Conservation (phyloP, 768 basidiomycete genomes). For the Psilocybe cyanescens region DNA sequence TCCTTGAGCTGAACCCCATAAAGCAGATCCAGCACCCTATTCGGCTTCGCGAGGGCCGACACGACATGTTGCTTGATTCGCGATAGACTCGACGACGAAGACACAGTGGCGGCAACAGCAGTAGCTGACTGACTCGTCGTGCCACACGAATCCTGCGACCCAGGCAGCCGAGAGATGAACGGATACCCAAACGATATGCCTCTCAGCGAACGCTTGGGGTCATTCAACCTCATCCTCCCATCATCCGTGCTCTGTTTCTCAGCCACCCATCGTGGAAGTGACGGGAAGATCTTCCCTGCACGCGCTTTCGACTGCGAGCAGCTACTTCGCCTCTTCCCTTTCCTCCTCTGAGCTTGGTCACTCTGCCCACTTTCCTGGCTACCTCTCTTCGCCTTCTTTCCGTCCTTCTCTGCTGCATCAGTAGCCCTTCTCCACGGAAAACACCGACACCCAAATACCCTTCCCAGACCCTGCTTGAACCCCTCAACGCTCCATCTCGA, state of each 20-base stretch:
- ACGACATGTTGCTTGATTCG: conserved; percentile 21
- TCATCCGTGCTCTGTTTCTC: conserved; percentile 48
- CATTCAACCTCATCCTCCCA: conserved; percentile 45
- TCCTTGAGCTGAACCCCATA: conserved; percentile 47
- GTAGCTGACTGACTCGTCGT: neutral
- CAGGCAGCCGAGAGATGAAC: conserved; percentile 54
- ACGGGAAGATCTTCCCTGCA: conserved; percentile 30
- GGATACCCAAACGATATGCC: conserved; percentile 62
- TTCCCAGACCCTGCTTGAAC: conserved; percentile 9
- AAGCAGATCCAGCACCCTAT: conserved; percentile 45
- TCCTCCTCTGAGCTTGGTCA: conserved; percentile 17
- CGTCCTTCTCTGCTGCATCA: neutral
- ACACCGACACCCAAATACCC: conserved; percentile 31
- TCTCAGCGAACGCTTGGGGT: conserved; percentile 45
- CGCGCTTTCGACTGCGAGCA: conserved; percentile 21
- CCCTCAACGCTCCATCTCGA: conserved; percentile 28
- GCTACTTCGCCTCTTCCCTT: conserved; percentile 22
- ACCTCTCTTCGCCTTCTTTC: conserved; percentile 15
- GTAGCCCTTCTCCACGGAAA: conserved; percentile 14
- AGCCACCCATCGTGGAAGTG: conserved; percentile 46
- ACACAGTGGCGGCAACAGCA: conserved; percentile 10
- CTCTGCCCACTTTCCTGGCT: conserved; percentile 11
- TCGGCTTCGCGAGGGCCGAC: conserved; percentile 46
- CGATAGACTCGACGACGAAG: neutral
- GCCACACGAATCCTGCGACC: conserved; percentile 27